A percentile compares a stretch with the other conserved stretches of the same genome.
Conservation (phyloP, 257 asterid species). For the Knoxia roxburghii region DNA sequence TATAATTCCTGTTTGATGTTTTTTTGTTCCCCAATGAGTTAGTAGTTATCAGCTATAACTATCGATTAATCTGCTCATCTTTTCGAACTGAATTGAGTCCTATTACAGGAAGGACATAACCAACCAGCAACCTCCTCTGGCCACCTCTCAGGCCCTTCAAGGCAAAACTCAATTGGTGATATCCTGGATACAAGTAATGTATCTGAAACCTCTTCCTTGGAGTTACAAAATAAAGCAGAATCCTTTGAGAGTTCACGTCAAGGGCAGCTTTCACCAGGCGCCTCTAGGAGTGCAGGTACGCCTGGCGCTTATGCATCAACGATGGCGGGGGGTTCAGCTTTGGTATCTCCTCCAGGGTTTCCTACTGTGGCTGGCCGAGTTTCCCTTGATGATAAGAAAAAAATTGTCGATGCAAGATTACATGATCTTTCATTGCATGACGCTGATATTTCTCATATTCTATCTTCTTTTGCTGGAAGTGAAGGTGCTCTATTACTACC, state of each 20-base stretch:
- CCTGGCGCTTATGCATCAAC: conserved; percentile 26
- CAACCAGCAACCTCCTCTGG: conserved; percentile 33
- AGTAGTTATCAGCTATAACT: neutral
- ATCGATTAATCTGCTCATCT: neutral
- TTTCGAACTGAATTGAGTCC: neutral
- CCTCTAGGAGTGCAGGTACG: conserved; percentile 19
- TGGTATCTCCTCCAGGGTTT: conserved; percentile 34
- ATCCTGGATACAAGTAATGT: conserved; percentile 19
- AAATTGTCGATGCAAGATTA: conserved; percentile 22
- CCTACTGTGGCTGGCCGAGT: conserved; percentile 20
- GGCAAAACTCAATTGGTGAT: conserved; percentile 43
- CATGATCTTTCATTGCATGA: conserved; percentile 36
- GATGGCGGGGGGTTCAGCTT: conserved; percentile 15
- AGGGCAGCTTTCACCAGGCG: conserved; percentile 18
- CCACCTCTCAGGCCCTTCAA: conserved; percentile 46
- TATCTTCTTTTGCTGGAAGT: conserved; percentile 44
- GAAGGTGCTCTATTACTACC: conserved; percentile 31
- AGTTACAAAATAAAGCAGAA: conserved; percentile 26
- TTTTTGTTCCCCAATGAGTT: neutral
- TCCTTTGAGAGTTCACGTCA: conserved; percentile 13
- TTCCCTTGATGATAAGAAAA: conserved; percentile 13
- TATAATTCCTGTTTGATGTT: neutral
- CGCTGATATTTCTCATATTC: conserved; percentile 41
- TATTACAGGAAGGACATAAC: conserved; percentile 56
- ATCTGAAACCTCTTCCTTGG: conserved; percentile 23